phyloP scores from a whole-genome alignment of 345 rosid species.

The Dipteronia dyeriana region DNA sequence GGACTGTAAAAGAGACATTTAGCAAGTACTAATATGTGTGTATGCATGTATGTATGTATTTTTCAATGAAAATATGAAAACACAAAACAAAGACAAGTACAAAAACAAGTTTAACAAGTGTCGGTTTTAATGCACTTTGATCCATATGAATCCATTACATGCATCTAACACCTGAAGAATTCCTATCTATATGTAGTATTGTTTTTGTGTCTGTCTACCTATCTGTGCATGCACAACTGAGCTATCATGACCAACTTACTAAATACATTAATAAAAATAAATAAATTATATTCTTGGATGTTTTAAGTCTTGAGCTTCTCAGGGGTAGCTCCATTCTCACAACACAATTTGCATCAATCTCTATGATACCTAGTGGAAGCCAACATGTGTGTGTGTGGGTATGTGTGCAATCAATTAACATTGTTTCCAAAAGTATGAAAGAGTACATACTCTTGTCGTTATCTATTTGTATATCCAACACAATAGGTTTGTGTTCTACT shows the following conservation, averaged over 20 bases:
- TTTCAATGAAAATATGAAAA: not conserved
- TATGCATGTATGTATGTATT: not conserved
- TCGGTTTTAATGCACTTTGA: not conserved
- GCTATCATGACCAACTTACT: not conserved
- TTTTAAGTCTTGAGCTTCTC: not conserved
- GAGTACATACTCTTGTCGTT: slow-evolving; percentile 30
- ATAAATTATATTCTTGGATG: not conserved
- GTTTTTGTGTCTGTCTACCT: not conserved
- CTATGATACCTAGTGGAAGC: not conserved
- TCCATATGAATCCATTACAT: not conserved
- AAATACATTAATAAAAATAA: not conserved
- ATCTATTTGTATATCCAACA: slow-evolving; percentile 19
- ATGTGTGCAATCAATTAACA: not conserved
- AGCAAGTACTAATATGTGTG: not conserved
- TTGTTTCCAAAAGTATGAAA: slow-evolving; percentile 1
- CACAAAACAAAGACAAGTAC: no score
- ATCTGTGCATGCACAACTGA: no score
- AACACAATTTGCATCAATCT: not conserved
- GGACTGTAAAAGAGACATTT: not conserved
- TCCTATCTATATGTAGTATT: no score
- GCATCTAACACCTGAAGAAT: no score
- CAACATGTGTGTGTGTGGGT: not conserved
- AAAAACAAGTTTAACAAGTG: not conserved
- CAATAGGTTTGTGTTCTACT: slow-evolving; percentile 17
- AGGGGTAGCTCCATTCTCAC: not conserved